Evolutionary conservation across 2,329 filamentous ascomycete genomes (phyloP), one percentile per base, ranked within the genome.

Genomic region (Ophiostoma tasmaniense): DNA sequence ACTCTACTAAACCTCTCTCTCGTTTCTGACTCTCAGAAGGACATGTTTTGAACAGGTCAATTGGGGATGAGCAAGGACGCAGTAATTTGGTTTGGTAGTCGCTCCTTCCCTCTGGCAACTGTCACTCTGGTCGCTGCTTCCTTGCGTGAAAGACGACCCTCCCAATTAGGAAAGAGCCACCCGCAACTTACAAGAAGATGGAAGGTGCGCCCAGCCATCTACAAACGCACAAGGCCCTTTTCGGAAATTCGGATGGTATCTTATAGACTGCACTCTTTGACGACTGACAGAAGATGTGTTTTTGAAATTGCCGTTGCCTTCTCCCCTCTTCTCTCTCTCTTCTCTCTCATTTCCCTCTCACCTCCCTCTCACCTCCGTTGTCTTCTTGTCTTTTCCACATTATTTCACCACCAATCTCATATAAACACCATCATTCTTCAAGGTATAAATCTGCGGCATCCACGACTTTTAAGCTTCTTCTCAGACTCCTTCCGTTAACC

Each of bases 111-210:
- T 25, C 5, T 3, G 25, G 4, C 3, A 10, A 52, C 17, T n/a
- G 50, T 28, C 22, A 28, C n/a, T 61, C 25, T 37, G 33, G 61
- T 22, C 61, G 61, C 61, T 37, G 20, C 61, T 64, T 64, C 61
- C 33, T 8, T 64, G 33, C 11, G 20, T 20, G 20, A 37, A 8
- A 64, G 20, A 14, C 17, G 10, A 62, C 2, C 20, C 28, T n/a
- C 61, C 61, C 20, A 33, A 37, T 13, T 64, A 37, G 61, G 61
- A 64, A 64, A 64, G 61, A 64, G 33, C 61, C 20, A 64, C 61
- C 30, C 30, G 14, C 61, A 35, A 33, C 59, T 62, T 35, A 45
- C 42, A 62, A 35, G 30, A 22, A 28, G 25, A 30, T 17, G 25
- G 25, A 25, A 30, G 25, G 25, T 11, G 55, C 55, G 25, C 55